These are phyloP conservation scores for Acorus calamus DNA, from an alignment of 106 monocot genomes.

Conservation along the genomic window DNA sequence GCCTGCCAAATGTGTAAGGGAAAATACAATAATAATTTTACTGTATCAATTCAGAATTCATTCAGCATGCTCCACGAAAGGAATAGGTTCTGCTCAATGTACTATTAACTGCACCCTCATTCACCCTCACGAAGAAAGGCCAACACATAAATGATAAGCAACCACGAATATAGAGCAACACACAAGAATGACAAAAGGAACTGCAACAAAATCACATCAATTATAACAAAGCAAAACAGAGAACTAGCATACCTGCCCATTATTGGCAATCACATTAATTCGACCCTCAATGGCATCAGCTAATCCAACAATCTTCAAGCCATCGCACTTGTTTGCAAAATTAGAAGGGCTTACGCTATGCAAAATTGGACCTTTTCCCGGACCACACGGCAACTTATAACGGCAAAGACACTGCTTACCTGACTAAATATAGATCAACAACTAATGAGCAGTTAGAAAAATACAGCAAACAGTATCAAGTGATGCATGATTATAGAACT, in stretches of 20 bases:
- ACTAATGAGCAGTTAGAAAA: neutral
- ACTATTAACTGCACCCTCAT: too few species aligned
- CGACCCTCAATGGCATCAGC: conserved; percentile 68
- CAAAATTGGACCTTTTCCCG: conserved; percentile 21
- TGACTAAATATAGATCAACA: conserved; percentile 35
- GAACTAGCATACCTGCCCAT: conserved; percentile 47
- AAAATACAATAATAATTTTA: neutral
- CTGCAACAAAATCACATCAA: too few species aligned
- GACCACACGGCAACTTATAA: conserved; percentile 45
- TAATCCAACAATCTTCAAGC: conserved; percentile 51
- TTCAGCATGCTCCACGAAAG: too few species aligned
- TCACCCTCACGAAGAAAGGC: too few species aligned
- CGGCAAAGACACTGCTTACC: conserved; percentile 77
- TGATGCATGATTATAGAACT: too few species aligned
- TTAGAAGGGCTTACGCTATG: conserved; percentile 10
- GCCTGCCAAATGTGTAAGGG: neutral
- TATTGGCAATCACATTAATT: conserved; percentile 51
- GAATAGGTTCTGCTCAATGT: too few species aligned
- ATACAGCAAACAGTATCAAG: too few species aligned
- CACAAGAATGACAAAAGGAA: too few species aligned
- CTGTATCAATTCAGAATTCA: too few species aligned
- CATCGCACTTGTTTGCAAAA: conserved; percentile 10
- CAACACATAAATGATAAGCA: conserved; percentile 2
- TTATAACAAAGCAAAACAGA: neutral
- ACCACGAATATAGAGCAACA: neutral